These are phyloP conservation scores for Candida odintsovae DNA, from an alignment of 805 yeast species.

Conservation along the genomic window DNA sequence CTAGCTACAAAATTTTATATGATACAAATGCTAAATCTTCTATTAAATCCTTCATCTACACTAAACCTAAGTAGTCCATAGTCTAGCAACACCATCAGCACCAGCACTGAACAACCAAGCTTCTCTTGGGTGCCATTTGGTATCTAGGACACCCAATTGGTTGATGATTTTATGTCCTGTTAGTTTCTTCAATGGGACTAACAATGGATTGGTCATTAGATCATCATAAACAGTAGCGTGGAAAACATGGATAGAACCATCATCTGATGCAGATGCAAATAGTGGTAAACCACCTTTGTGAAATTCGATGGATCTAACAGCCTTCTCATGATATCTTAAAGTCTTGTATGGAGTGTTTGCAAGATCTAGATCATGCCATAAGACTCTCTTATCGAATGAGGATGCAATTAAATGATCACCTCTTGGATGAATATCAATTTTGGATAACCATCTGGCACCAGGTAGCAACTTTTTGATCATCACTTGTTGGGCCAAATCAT, in stretches of 20 bases:
- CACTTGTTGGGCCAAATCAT: conserved; percentile 83
- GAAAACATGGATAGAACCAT: conserved; percentile 88
- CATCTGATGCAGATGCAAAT: conserved; percentile 93
- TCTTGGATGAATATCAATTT: conserved; percentile 90
- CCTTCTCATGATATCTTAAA: conserved; percentile 88
- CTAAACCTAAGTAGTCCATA: conserved; percentile 79
- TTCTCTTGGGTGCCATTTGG: conserved; percentile 95
- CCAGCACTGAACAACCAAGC: conserved; percentile 98
- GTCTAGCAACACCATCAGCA: conserved; percentile 91
- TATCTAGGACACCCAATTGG: conserved; percentile 81
- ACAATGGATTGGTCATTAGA: conserved; percentile 87
- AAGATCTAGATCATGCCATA: conserved; percentile 96
- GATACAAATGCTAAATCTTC: background rate
- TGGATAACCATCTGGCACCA: conserved; percentile 92
- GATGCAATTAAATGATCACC: conserved; percentile 93
- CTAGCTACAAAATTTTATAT: too few relatives aligned
- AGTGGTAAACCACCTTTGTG: conserved; percentile 83
- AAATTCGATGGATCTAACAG: conserved; percentile 83
- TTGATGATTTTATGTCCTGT: conserved; percentile 80
- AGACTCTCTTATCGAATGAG: conserved; percentile 88
- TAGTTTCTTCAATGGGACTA: conserved; percentile 92
- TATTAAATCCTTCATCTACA: background rate
- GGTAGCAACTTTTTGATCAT: conserved; percentile 82
- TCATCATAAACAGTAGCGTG: conserved; percentile 96
- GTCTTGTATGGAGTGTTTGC: conserved; percentile 90